phyloP scores from a whole-genome alignment of 2,329 filamentous ascomycete genomes.

The Trichoderma guizhouense region DNA sequence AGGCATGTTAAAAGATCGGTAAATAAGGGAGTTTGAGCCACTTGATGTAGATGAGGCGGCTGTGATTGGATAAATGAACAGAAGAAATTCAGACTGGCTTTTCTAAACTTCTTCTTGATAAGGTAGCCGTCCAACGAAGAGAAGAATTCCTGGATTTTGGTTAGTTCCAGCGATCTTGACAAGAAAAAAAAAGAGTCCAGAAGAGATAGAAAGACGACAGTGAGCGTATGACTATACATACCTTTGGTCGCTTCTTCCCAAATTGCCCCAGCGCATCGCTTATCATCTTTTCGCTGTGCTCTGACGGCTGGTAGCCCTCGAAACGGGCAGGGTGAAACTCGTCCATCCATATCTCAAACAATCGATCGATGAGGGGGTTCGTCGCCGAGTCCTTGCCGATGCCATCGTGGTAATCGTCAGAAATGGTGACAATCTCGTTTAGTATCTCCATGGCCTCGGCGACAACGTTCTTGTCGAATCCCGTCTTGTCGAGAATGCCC shows the following conservation, averaged over 20 bases:
- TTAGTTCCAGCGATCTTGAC: background rate
- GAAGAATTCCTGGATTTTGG: slow-evolving; percentile 56
- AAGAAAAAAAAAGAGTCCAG: no score
- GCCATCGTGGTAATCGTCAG: slow-evolving; percentile 52
- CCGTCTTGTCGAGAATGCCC: slow-evolving; percentile 44
- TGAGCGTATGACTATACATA: slow-evolving; percentile 18
- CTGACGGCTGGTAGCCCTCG: slow-evolving; percentile 36
- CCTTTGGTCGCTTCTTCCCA: slow-evolving; percentile 66
- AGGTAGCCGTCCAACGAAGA: slow-evolving; percentile 63
- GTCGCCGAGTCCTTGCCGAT: slow-evolving; percentile 41
- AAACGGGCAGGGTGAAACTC: slow-evolving; percentile 39
- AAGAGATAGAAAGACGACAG: background rate
- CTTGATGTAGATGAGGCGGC: slow-evolving; percentile 73
- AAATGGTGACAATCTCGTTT: slow-evolving; percentile 61
- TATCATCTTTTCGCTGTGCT: slow-evolving; percentile 49
- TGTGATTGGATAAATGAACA: slow-evolving; percentile 71
- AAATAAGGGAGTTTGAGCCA: slow-evolving; percentile 70
- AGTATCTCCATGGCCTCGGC: slow-evolving; percentile 63
- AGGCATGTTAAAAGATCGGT: slow-evolving; percentile 69
- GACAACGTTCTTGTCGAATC: slow-evolving; percentile 60
- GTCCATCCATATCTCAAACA: slow-evolving; percentile 57
- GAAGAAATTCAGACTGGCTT: slow-evolving; percentile 63
- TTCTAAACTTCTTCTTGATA: slow-evolving; percentile 60
- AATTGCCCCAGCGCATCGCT: slow-evolving; percentile 53
- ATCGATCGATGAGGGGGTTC: slow-evolving; percentile 53